Percentiles rank a stretch among this genome's conserved stretches.
Conservation (phyloP, 176 grass and related monocot species). For the Cenchrus fungigraminus region DNA sequence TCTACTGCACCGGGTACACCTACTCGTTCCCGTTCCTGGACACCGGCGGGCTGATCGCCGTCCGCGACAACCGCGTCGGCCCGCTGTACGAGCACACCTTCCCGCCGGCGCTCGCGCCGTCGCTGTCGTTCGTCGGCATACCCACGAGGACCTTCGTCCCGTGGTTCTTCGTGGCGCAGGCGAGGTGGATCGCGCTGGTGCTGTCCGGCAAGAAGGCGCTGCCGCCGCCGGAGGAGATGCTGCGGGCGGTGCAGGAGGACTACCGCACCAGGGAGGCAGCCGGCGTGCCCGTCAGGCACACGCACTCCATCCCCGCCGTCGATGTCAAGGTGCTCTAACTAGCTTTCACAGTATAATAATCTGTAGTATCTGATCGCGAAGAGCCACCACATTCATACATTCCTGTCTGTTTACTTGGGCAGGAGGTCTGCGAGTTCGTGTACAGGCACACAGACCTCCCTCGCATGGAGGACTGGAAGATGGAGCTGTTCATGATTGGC, state of each 20-base stretch:
- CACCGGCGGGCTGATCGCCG: too few relatives aligned
- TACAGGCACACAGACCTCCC: not conserved
- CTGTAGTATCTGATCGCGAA: too few relatives aligned
- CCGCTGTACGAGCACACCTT: slow-evolving; percentile 1
- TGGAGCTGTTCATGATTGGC: not conserved
- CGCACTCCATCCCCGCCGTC: slow-evolving; percentile 1
- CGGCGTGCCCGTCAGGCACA: slow-evolving; percentile 17
- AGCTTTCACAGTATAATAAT: too few relatives aligned
- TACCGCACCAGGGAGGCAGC: slow-evolving; percentile 21
- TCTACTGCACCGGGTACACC: slow-evolving; percentile 35
- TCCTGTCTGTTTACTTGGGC: not conserved
- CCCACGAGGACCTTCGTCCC: slow-evolving; percentile 8
- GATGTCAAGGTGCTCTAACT: not conserved
- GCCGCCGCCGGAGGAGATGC: slow-evolving; percentile 31
- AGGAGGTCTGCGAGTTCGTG: slow-evolving; percentile 20
- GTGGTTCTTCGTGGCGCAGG: too few relatives aligned
- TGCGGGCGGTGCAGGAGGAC: slow-evolving; percentile 7
- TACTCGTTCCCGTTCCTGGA: slow-evolving; percentile 36
- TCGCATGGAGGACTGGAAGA: slow-evolving; percentile 31
- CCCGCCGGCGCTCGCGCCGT: slow-evolving; percentile 38
- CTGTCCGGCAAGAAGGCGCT: slow-evolving; percentile 27
- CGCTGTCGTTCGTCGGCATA: slow-evolving; percentile 44
- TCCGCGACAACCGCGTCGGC: too few relatives aligned
- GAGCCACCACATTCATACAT: too few relatives aligned
- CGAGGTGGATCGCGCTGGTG: slow-evolving; percentile 40